phyloP scores from a whole-genome alignment of 495 filamentous ascomycete genomes.

The Xylaria intraflava region DNA sequence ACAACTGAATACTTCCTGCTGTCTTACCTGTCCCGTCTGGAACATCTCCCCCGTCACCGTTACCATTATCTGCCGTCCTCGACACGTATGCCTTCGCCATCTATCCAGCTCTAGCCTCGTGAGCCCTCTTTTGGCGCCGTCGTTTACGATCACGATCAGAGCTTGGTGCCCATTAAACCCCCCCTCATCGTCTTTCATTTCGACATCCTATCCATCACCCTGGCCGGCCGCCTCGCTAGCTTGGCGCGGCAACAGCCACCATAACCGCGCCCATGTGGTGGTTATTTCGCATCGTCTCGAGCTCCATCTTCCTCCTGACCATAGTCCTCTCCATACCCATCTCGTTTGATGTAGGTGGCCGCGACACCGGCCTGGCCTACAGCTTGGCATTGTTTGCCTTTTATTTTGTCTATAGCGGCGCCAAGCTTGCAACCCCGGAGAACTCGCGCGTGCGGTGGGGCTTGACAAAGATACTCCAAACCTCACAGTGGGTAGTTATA shows the following conservation, averaged over 20 bases:
- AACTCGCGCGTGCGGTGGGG: slow-evolving; percentile 66
- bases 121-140: neutral
- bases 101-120: too few relatives aligned
- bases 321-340: slow-evolving; percentile 91
- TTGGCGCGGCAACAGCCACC: slow-evolving; percentile 31
- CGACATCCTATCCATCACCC: slow-evolving; percentile 10
- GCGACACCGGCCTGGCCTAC: slow-evolving; percentile 87
- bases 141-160: neutral
- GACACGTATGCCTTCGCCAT: neutral
- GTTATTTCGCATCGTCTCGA: slow-evolving; percentile 65
- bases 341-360: slow-evolving; percentile 93
- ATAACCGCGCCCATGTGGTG: slow-evolving; percentile 52
- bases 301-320: slow-evolving; percentile 73
- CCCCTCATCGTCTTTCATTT: too few relatives aligned
- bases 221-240: slow-evolving; percentile 28
- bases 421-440: slow-evolving; percentile 75
- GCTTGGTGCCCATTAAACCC: too few relatives aligned
- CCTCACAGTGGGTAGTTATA: slow-evolving; percentile 76
- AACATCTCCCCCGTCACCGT: neutral
- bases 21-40: too few relatives aligned
- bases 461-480: slow-evolving; percentile 55
- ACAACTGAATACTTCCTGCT: too few relatives aligned
- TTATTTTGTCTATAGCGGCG: slow-evolving; percentile 80
- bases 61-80: neutral
- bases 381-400: slow-evolving; percentile 79